phyloP scores from a whole-genome alignment of 2,329 filamentous ascomycete genomes.

The Phaeosphaeria sp. region DNA sequence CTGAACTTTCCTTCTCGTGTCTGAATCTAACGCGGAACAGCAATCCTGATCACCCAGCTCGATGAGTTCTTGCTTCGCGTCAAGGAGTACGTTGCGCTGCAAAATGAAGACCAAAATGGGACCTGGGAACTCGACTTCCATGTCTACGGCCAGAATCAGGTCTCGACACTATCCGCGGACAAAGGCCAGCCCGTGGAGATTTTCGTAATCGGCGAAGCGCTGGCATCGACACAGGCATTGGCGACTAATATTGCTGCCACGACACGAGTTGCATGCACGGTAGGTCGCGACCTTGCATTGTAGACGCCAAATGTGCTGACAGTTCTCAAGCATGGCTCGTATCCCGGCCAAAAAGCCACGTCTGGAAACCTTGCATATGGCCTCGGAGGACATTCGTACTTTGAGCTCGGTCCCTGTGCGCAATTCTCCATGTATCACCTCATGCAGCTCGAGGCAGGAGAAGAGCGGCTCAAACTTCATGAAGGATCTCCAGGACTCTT shows the following conservation, averaged over 20 bases:
- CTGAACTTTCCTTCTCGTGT: neutral
- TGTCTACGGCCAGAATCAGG: conserved; percentile 53
- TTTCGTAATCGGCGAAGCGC: conserved; percentile 57
- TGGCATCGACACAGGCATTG: conserved; percentile 55
- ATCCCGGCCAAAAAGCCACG: conserved; percentile 60
- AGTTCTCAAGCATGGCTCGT: conserved; percentile 54
- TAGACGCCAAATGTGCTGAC: conserved; percentile 1
- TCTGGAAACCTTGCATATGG: conserved; percentile 59
- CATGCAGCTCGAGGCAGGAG: conserved; percentile 49
- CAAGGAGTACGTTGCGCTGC: conserved; percentile 16
- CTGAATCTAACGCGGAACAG: conserved; percentile 7
- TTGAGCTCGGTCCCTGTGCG: conserved; percentile 50
- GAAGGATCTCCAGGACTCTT: conserved; percentile 14
- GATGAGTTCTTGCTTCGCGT: conserved; percentile 17
- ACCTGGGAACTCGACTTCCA: conserved; percentile 55
- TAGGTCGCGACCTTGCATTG: conserved; percentile 1
- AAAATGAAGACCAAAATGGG: conserved; percentile 14
- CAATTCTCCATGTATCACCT: conserved; percentile 54
- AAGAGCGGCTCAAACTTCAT: conserved; percentile 17
- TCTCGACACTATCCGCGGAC: conserved; percentile 24
- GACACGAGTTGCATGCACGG: conserved; percentile 46
- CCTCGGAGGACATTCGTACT: conserved; percentile 48
- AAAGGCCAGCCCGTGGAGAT: conserved; percentile 48
- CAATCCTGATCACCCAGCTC: conserved; percentile 32
- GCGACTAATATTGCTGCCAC: conserved; percentile 54